phyloP scores from a whole-genome alignment of 2,329 filamentous ascomycete species.

The Chaetomium sp. region DNA sequence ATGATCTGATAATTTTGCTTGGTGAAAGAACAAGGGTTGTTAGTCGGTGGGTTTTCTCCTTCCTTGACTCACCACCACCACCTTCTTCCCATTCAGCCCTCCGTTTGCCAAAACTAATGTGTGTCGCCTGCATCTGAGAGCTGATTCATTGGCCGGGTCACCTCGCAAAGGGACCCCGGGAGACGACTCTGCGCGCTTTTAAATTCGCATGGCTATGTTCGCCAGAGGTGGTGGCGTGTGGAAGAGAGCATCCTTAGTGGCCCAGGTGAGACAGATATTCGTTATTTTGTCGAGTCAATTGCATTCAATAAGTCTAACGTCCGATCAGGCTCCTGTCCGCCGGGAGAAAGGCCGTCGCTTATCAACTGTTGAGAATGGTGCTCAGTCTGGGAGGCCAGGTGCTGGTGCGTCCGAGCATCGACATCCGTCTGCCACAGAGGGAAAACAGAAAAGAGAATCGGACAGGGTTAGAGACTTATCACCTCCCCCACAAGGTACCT shows the following conservation, averaged over 20 bases:
- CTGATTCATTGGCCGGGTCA: constrained; percentile 16
- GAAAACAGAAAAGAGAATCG: constrained; percentile 50
- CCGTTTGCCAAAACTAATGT: constrained; percentile 14
- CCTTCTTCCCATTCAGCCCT: neutral
- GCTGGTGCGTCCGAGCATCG: constrained; percentile 20
- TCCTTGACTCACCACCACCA: constrained; percentile 23
- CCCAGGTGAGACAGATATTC: constrained; percentile 38
- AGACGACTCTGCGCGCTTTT: neutral
- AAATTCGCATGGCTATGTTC: constrained; percentile 42
- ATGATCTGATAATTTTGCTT: constrained; percentile 31
- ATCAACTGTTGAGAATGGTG: constrained; percentile 27
- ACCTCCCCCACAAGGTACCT: neutral
- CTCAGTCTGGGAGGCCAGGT: constrained; percentile 17
- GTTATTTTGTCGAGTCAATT: neutral
- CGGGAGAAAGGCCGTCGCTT: constrained; percentile 21
- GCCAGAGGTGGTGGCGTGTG: constrained; percentile 39
- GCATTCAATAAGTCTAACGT: constrained; percentile 13
- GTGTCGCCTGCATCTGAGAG: constrained; percentile 11
- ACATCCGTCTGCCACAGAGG: constrained; percentile 47
- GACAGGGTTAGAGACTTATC: constrained; percentile 47
- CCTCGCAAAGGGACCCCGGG: constrained; percentile 20
- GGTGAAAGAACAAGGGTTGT: constrained; percentile 14
- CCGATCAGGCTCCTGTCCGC: constrained; percentile 25
- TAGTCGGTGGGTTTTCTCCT: constrained; percentile 11
- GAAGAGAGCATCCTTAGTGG: constrained; percentile 44